Evolutionary conservation across 768 basidiomycete species (phyloP), one percentile per base, ranked within the genome.

Genomic region (Pisolithus albus): DNA sequence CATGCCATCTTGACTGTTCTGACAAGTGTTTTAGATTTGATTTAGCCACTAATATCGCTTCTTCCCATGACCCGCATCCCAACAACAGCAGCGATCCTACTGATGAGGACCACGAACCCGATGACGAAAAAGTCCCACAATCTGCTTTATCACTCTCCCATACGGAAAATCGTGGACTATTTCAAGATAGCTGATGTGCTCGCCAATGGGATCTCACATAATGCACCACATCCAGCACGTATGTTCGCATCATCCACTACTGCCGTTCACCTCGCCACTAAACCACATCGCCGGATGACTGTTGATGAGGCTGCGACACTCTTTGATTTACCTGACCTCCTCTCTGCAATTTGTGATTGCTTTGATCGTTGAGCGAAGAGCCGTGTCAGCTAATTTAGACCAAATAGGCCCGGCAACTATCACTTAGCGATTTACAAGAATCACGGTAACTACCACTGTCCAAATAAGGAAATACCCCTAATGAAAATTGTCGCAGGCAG

Each of bases 241-340:
- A 51, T 24, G 5, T 51, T 55, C 30, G 39, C 50, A 7, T 42
- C 40, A 9, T 30, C 36, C 5, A 55, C 39, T 4, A 55, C 50
- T 21, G 32, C 45, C 8, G 32, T 55, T 21, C 50, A 51, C 45
- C 46, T 55, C 34, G 32, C 41, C 21, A 48, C 26, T 8, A 55
- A 55, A 24, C 49, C 46, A 1, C 28, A 9, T 4, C 42, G 13
- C 11, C 19, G 19, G 21, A 39, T 55, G 5, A 47, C 30, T 23
- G 7, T 55, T 8, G 18, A 42, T 18, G 46, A 55, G 36, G 49
- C 46, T 21, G 26, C 30, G 7, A 19, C 7, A 4, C 11, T 11
- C n/a, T 53, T 45, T 40, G 13, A 26, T 6, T 21, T 54, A 8
- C 36, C 36, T 26, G 48, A 56, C 24, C 51, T 56, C n/a, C n/a